A percentile compares a stretch with the other conserved stretches of the same genome.
phyloP scores from a whole-genome alignment of 345 rosid genomes.

The Citrus cavaleriei region DNA sequence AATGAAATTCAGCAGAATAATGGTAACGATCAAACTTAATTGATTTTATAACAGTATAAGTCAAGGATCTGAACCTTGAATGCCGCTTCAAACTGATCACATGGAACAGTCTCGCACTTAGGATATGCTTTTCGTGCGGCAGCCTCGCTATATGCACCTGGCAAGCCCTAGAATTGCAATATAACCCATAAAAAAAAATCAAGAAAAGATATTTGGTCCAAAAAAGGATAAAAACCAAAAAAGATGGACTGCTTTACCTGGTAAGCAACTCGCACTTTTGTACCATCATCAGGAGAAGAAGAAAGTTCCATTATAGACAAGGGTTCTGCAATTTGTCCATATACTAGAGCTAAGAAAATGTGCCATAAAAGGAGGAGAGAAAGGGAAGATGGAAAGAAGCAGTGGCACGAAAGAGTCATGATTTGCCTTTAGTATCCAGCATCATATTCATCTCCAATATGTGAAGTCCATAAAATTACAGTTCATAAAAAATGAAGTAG shows the following conservation, averaged over 20 bases:
- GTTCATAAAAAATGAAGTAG: not conserved
- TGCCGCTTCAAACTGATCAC: slow-evolving; percentile 80
- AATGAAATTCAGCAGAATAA: slow-evolving; percentile 10
- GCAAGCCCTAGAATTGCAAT: slow-evolving; percentile 57
- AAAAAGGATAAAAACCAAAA: not conserved
- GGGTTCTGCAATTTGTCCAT: slow-evolving; percentile 59
- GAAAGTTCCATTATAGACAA: slow-evolving; percentile 46
- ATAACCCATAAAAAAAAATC: slow-evolving; percentile 13
- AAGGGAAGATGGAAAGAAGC: not conserved
- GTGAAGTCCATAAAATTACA: not conserved
- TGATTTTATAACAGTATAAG: slow-evolving; percentile 7
- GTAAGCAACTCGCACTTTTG: slow-evolving; percentile 76
- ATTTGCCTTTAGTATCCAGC: not conserved
- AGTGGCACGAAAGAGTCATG: not conserved
- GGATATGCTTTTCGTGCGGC: slow-evolving; percentile 91
- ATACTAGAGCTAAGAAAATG: not conserved
- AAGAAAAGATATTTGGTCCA: slow-evolving; percentile 11
- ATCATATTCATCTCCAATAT: not conserved
- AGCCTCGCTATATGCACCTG: slow-evolving; percentile 92
- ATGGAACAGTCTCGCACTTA: slow-evolving; percentile 83
- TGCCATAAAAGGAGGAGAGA: not conserved
- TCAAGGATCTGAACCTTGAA: slow-evolving; percentile 53
- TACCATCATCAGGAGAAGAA: slow-evolving; percentile 36
- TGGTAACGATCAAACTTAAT: not conserved
- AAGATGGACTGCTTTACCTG: slow-evolving; percentile 47